phyloP scores from a whole-genome alignment of 2,329 filamentous ascomycete species.

The Neocucurbitaria cava region DNA sequence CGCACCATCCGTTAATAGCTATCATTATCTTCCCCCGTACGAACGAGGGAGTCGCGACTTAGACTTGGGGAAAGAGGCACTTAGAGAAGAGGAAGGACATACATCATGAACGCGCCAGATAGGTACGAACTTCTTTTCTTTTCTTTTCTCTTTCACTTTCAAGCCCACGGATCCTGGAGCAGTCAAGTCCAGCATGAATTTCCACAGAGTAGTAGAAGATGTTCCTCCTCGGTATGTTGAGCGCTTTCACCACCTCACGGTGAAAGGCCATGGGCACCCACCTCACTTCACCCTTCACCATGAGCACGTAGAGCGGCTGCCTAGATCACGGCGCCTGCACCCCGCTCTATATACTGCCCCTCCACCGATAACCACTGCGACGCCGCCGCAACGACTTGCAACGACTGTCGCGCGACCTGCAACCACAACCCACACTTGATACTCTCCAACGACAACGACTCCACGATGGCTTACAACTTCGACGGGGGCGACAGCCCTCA shows the following conservation, averaged over 20 bases:
- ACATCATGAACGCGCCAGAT: slow-evolving; percentile 49
- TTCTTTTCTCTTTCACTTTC: not conserved
- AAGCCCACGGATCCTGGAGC: slow-evolving; percentile 1
- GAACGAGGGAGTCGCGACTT: slow-evolving; percentile 3
- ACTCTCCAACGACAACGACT: slow-evolving; percentile 5
- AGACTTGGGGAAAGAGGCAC: slow-evolving; percentile 1
- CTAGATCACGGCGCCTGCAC: not conserved
- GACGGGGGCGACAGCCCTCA: no score
- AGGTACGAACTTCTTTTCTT: slow-evolving; percentile 32
- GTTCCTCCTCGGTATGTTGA: slow-evolving; percentile 5
- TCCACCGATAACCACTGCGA: not conserved
- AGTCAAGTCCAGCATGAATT: slow-evolving; percentile 7
- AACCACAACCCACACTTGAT: not conserved
- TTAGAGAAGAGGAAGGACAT: slow-evolving; percentile 8
- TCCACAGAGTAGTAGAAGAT: not conserved
- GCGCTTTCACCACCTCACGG: slow-evolving; percentile 3
- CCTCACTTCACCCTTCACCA: not conserved
- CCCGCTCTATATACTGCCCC: slow-evolving; percentile 1
- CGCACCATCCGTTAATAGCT: not conserved
- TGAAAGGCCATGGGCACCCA: not conserved
- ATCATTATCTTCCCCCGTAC: not conserved
- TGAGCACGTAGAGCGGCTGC: not conserved
- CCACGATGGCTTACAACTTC: slow-evolving; percentile 3
- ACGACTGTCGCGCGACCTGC: not conserved
- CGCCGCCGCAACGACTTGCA: not conserved